Conservation (phyloP, 495 filamentous ascomycete genomes). For the Aspergillus leporis region DNA sequence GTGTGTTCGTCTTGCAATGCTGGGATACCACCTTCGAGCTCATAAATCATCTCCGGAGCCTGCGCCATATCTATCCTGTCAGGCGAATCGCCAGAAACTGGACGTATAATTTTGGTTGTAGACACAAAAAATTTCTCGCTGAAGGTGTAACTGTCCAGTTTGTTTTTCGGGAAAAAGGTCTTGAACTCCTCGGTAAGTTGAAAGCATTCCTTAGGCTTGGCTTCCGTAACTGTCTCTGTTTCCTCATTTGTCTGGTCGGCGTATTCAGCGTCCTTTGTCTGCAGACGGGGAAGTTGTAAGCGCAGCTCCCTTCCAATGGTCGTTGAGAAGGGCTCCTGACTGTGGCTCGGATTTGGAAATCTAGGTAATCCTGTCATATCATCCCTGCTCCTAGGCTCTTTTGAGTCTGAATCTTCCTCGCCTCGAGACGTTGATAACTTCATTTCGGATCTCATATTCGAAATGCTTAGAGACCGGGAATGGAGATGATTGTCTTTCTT, state of each 20-base stretch:
- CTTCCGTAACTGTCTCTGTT: not conserved
- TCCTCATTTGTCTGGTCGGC: not conserved
- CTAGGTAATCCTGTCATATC: conserved; percentile 10
- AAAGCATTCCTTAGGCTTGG: not conserved
- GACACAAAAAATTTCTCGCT: conserved; percentile 30
- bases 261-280: conserved; percentile 28
- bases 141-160: conserved; percentile 8
- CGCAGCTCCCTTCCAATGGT: conserved; percentile 28
- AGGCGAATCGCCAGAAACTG: conserved; percentile 19
- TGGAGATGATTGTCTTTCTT: conserved; percentile 16
- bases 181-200: not conserved
- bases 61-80: conserved; percentile 24
- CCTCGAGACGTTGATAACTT: not conserved
- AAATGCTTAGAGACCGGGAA: conserved; percentile 17
- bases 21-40: conserved; percentile 37
- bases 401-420: not conserved
- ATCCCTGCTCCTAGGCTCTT: conserved; percentile 10
- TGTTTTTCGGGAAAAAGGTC: not conserved
- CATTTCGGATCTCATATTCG: conserved; percentile 3
- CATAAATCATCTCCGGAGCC: conserved; percentile 34
- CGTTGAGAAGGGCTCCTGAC: conserved; percentile 20
- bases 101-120: conserved; percentile 18
- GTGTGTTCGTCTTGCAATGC: conserved; percentile 19
- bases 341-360: conserved; percentile 17
- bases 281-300: conserved; percentile 38